Conservation (phyloP, 2,329 filamentous ascomycete species). For the Ilyonectria mors-panacis region DNA sequence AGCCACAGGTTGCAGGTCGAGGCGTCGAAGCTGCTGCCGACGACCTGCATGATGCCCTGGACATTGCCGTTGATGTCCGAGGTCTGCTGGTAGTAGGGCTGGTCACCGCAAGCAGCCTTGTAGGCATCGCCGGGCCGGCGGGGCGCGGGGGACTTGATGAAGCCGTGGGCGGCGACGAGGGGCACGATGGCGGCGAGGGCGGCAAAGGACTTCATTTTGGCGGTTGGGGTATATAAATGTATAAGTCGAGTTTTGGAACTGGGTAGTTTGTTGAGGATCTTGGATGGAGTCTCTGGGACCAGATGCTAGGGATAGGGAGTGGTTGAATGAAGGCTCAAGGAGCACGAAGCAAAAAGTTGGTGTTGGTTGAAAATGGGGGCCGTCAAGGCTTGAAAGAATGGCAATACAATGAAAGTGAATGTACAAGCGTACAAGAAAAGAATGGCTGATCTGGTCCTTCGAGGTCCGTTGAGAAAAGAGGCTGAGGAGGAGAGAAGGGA, state of each 20-base stretch:
- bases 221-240: constrained; percentile 10
- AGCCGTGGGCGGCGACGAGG: constrained; percentile 60
- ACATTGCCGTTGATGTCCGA: constrained; percentile 57
- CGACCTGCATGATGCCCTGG: constrained; percentile 54
- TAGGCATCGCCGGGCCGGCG: constrained; percentile 60
- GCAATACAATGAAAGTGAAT: constrained; percentile 47
- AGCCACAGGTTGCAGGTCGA: constrained; percentile 59
- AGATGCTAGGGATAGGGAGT: constrained; percentile 44
- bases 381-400: constrained; percentile 52
- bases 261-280: constrained; percentile 7
- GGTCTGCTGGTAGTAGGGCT: constrained; percentile 53
- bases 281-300: constrained; percentile 46
- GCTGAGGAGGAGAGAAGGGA: constrained; percentile 30
- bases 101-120: constrained; percentile 60
- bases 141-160: constrained; percentile 58
- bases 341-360: constrained; percentile 28
- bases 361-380: constrained; percentile 42
- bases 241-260: constrained; percentile 10
- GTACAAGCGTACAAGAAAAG: constrained; percentile 49
- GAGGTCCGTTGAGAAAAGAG: constrained; percentile 49
- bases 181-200: constrained; percentile 46
- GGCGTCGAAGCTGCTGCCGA: constrained; percentile 42
- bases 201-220: constrained; percentile 45
- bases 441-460: constrained; percentile 51
- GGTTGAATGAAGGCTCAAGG: constrained; percentile 34